Evolutionary conservation across 139 green algal species (phyloP).

Genomic region (Tetradesmus lagerheimii): DNA sequence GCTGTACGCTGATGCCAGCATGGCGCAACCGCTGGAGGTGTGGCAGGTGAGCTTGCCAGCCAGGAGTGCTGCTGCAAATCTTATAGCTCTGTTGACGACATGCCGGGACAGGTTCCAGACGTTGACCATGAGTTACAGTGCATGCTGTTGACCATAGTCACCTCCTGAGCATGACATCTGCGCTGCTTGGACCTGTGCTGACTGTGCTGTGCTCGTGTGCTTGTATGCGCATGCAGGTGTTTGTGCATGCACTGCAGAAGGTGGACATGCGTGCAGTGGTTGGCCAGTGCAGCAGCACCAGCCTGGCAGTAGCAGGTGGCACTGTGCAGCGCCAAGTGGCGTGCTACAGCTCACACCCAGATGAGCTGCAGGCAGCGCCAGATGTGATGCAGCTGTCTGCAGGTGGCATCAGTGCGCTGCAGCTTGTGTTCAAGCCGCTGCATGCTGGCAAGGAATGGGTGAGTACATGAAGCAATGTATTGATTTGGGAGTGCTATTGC

Average conservation of each 20-base stretch:
- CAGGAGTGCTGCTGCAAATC: too few species aligned
- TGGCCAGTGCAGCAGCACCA: conserved; percentile 66
- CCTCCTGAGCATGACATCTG: too few species aligned
- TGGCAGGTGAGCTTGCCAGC: conserved; percentile 58
- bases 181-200: not conserved
- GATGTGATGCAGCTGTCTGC: not conserved
- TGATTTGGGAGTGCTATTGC: too few species aligned
- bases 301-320: conserved; percentile 63
- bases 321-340: conserved; percentile 57
- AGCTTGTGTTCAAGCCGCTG: conserved; percentile 6
- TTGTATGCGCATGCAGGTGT: conserved; percentile 54
- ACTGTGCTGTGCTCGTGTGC: not conserved
- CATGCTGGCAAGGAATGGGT: not conserved
- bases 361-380: conserved; percentile 65
- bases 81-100: too few species aligned
- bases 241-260: conserved; percentile 67
- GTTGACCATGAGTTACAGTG: too few species aligned
- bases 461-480: not conserved
- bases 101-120: too few species aligned
- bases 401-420: not conserved
- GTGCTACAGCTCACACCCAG: conserved; percentile 65
- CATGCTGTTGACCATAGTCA: too few species aligned
- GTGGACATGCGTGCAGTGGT: conserved; percentile 72
- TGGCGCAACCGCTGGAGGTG: conserved; percentile 64
- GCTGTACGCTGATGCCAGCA: conserved; percentile 66